These are phyloP conservation scores for Talaromyces ruber DNA, from an alignment of 495 filamentous ascomycete genomes.

Conservation along the genomic window DNA sequence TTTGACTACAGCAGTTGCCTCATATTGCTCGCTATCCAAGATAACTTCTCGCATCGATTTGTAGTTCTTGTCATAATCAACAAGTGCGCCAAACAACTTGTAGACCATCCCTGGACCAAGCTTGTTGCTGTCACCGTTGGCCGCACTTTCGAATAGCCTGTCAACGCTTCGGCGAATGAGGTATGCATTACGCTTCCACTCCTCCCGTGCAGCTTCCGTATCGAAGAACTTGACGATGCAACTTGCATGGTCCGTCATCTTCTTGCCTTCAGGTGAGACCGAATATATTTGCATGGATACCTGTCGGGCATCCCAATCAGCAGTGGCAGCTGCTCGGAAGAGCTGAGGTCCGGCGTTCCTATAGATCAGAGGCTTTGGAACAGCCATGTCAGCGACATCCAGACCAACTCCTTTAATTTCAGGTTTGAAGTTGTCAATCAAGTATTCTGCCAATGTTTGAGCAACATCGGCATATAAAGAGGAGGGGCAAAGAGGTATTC, in stretches of 20 bases:
- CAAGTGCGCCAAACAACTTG: slow-evolving; percentile 55
- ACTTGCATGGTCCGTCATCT: slow-evolving; percentile 39
- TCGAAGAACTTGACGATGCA: slow-evolving; percentile 38
- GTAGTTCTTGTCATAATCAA: slow-evolving; percentile 53
- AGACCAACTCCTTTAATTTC: slow-evolving; percentile 44
- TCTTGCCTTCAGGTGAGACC: slow-evolving; percentile 35
- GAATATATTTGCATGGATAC: slow-evolving; percentile 31
- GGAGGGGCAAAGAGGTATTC: slow-evolving; percentile 45
- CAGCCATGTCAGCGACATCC: slow-evolving; percentile 56
- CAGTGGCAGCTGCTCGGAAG: slow-evolving; percentile 29
- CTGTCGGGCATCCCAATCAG: slow-evolving; percentile 22
- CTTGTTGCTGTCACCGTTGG: slow-evolving; percentile 16
- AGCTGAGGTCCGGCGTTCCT: slow-evolving; percentile 42
- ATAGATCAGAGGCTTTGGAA: slow-evolving; percentile 64
- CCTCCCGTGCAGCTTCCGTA: slow-evolving; percentile 14
- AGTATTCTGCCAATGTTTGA: slow-evolving; percentile 61
- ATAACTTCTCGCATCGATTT: slow-evolving; percentile 67
- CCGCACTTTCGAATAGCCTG: slow-evolving; percentile 24
- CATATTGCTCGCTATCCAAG: slow-evolving; percentile 59
- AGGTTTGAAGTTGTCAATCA: slow-evolving; percentile 49
- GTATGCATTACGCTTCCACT: slow-evolving; percentile 41
- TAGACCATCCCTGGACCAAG: slow-evolving; percentile 55
- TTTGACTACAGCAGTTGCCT: slow-evolving; percentile 61
- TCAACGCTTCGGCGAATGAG: slow-evolving; percentile 40
- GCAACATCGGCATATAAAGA: slow-evolving; percentile 73